Base-by-base conservation (phyloP, 2,329 filamentous ascomycete species). In the Cercospora canescens region DNA sequence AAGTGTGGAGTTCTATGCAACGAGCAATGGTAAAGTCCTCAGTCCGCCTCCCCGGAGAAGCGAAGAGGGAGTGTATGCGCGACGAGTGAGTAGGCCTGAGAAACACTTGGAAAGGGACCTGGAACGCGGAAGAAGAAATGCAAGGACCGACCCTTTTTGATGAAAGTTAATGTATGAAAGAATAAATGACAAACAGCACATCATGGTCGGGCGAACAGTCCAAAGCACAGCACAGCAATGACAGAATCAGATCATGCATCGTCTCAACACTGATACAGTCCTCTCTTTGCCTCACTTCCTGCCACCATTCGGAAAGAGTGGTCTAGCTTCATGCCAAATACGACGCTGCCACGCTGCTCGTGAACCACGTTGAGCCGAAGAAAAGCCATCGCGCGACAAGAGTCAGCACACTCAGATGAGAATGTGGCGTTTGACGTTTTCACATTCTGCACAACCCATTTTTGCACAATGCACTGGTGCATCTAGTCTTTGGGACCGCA, bases 1-100 rank as follows among this genome's bases (percentile, higher is more conserved):
- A 30, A 71, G 69, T 52, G 50, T 68, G 37, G 69, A 71, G 5
- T 57, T 68, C 12, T 64, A 64, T 32, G 62, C 64, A 21, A 62
- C 65, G 14, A 63, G 62, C 57, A 62, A 69, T 4, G 48, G 62
- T 5, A 66, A 67, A 48, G 35, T 45, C 24, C 55, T 64, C 54
- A 65, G 64, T 37, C 65, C 65, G 21, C 60, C 52, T 8, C 54
- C 58, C 24, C 63, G 59, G 28, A 52, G 60, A 50, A 68, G 64
- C 50, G 67, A 60, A 18, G 65, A 67, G n/a, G 65, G 58, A 30
- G 26, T 30, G 8, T 62, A 62, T 30, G 26, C 34, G 30, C 52
- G 61, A 30, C 57, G 60, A 50, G 41, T 39, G 26, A 60, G 56
- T 26, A 60, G 65, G 24, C 26, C 50, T 18, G 52, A 62, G 41